These are phyloP conservation scores for Capsella bursapastoris DNA, from an alignment of 345 rosid genomes.

Conservation along the genomic window DNA sequence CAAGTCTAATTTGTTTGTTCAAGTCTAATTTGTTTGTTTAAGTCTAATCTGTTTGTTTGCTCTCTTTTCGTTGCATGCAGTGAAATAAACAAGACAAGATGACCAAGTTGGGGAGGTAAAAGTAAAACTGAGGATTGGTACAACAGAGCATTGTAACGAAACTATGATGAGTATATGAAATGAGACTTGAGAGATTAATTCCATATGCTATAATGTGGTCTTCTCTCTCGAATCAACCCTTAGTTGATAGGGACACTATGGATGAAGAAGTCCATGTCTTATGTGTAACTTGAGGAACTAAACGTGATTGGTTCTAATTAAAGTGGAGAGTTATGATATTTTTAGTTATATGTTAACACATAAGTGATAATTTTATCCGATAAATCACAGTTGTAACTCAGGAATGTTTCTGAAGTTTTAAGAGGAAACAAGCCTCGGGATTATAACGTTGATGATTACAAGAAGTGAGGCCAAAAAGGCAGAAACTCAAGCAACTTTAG, in stretches of 20 bases:
- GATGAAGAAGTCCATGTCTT: background rate
- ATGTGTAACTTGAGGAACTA: background rate
- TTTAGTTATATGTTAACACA: background rate
- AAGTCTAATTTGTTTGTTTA: too few relatives aligned
- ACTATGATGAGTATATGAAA: slow-evolving; percentile 11
- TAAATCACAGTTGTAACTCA: slow-evolving; percentile 19
- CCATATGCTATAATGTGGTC: slow-evolving; percentile 3
- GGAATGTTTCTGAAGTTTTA: background rate
- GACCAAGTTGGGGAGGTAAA: slow-evolving; percentile 3
- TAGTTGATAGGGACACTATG: slow-evolving; percentile 2
- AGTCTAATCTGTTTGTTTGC: background rate
- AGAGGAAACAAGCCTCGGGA: background rate
- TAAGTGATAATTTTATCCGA: background rate
- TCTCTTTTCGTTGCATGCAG: slow-evolving; percentile 22
- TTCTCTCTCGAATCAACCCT: background rate
- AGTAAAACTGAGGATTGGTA: slow-evolving; percentile 16
- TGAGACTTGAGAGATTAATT: slow-evolving; percentile 1
- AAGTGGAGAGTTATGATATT: background rate
- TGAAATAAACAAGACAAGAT: slow-evolving; percentile 13
- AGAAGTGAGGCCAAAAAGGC: slow-evolving; percentile 6
- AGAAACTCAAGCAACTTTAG: slow-evolving; percentile 56
- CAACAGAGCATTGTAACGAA: background rate
- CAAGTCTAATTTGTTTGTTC: too few relatives aligned
- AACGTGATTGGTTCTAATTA: background rate
- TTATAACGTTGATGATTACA: slow-evolving; percentile 32